Evolutionary conservation across 495 filamentous ascomycete species (phyloP).

Genomic region (Daldinia caldariorum): DNA sequence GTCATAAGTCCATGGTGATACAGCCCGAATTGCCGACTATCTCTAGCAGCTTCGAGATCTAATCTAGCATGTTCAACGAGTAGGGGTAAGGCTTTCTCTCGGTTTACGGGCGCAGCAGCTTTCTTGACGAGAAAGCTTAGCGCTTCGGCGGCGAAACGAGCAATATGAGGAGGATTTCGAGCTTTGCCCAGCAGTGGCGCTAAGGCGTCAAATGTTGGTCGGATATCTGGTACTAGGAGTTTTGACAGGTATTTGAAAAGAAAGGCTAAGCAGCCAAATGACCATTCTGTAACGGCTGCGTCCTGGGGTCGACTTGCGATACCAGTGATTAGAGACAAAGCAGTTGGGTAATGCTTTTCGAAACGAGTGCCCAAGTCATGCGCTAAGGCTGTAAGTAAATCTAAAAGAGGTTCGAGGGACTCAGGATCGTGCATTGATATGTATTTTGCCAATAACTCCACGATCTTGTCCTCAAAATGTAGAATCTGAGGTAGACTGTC

Average conservation of each 20-base stretch:
- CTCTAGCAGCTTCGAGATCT: conserved; percentile 67
- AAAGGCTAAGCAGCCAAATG: conserved; percentile 92
- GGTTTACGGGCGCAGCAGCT: conserved; percentile 76
- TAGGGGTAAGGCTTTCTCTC: conserved; percentile 73
- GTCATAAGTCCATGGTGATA: conserved; percentile 91
- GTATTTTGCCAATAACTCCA: conserved; percentile 77
- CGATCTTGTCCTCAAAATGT: conserved; percentile 84
- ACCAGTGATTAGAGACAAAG: conserved; percentile 71
- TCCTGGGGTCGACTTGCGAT: conserved; percentile 60
- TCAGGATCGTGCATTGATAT: conserved; percentile 79
- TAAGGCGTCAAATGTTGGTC: conserved; percentile 83
- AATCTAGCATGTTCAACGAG: conserved; percentile 74
- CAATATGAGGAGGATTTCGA: conserved; percentile 82
- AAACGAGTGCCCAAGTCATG: conserved; percentile 90
- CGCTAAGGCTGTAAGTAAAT: conserved; percentile 86
- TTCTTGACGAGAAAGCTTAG: conserved; percentile 94
- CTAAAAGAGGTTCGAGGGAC: conserved; percentile 84
- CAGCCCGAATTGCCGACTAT: conserved; percentile 61
- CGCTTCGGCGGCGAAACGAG: conserved; percentile 91
- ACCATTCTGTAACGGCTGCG: conserved; percentile 92
- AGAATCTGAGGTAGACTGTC: conserved; percentile 92
- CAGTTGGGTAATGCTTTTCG: conserved; percentile 81
- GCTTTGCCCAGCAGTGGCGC: conserved; percentile 86
- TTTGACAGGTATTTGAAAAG: conserved; percentile 95
- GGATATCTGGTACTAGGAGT: conserved; percentile 82